These are phyloP conservation scores for Phyllostachys edulis DNA, from an alignment of 176 grass and related monocot genomes.

Conservation along the genomic window DNA sequence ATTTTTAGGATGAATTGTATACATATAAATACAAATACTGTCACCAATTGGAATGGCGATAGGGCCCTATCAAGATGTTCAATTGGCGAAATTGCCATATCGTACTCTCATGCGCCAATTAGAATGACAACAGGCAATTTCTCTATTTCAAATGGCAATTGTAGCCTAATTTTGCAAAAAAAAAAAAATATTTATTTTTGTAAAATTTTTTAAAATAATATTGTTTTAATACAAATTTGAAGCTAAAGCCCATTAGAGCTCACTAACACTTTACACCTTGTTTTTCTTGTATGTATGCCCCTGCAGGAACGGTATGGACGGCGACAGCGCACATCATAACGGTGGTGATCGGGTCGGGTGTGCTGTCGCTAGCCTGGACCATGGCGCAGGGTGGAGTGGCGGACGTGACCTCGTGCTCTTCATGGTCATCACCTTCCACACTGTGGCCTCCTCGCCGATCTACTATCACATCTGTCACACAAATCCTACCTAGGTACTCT, in stretches of 20 bases:
- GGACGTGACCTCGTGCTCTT: slow-evolving; percentile 57
- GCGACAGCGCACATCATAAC: slow-evolving; percentile 84
- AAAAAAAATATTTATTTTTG: too few relatives aligned
- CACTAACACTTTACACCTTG: background rate
- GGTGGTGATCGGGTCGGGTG: slow-evolving; percentile 87
- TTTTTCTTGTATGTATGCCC: background rate
- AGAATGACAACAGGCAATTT: too few relatives aligned
- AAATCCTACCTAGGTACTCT: slow-evolving; percentile 56
- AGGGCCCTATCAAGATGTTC: too few relatives aligned
- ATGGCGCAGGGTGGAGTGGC: slow-evolving; percentile 73
- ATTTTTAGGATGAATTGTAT: too few relatives aligned
- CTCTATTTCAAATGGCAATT: too few relatives aligned
- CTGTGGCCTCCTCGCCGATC: slow-evolving; percentile 68
- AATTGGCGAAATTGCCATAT: too few relatives aligned
- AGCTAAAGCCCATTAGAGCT: background rate
- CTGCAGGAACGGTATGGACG: slow-evolving; percentile 70
- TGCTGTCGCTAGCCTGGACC: slow-evolving; percentile 84
- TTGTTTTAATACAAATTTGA: too few relatives aligned
- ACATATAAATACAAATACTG: too few relatives aligned
- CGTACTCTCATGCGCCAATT: too few relatives aligned
- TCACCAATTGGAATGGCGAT: too few relatives aligned
- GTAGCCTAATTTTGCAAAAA: too few relatives aligned
- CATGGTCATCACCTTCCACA: slow-evolving; percentile 74
- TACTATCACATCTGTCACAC: slow-evolving; percentile 75
- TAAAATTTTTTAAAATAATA: too few relatives aligned